Base-by-base conservation (phyloP, 345 rosid species). In the Citrus glauca region DNA sequence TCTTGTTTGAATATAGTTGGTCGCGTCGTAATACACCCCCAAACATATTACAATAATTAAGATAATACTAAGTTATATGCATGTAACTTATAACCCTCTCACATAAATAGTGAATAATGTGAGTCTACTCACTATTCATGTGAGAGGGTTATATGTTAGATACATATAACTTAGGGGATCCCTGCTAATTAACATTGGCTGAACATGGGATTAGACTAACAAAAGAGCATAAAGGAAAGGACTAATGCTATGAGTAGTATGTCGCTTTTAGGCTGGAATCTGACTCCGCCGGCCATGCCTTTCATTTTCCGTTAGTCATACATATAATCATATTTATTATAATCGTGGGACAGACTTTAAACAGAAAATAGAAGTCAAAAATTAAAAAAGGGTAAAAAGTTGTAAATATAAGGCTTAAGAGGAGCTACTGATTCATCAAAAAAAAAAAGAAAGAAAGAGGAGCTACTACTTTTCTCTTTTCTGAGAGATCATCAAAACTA, bases 221-320 rank as follows among this genome's bases (percentile, higher is more conserved):
- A 8, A 30, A 8, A 73, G 66, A 59, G 25, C 22, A 8, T 24
- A 76, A 69, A 48, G 13, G 69, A 48, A 60, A 37, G 28, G 17
- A 69, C 77, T 64, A 77, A 80, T n/a, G 78, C 45, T 24, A 40
- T 28, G 84, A 82, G 84, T 78, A 69, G 79, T 55, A 73, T 73
- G 82, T 74, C 71, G 77, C 97, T 91, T 92, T 91, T 87, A 83
- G 89, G 90, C 89, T 92, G 97, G 83, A 83, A 78, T 40, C 81
- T 74, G 82, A 81, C 73, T 19, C 78, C 79, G 67, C 85, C 81
- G 73, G 50, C 85, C 27, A 19, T 37, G 45, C 59, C 81, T 78
- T 80, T 75, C 56, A 28, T 66, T 50, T 71, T 40, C 50, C 76
- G 33, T 64, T 22, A 66, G 32, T 24, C 45, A 74, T 20, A 19